Evolutionary conservation across 2,329 filamentous ascomycete genomes (phyloP), one percentile per base, ranked within the genome.

Genomic region (Fusarium xylarioides): DNA sequence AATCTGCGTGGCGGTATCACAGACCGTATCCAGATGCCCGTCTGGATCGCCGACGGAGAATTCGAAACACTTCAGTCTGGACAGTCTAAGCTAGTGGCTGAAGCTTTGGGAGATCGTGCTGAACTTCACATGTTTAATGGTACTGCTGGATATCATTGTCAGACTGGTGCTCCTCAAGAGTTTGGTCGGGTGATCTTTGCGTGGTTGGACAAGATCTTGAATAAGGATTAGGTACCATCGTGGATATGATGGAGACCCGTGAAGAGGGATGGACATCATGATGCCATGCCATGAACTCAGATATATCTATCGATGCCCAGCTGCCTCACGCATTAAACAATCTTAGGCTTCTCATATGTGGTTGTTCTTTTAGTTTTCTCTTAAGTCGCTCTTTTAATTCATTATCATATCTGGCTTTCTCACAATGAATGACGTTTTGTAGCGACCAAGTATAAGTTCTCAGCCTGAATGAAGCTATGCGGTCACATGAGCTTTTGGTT

Each of bases 21-120:
- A 2, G 57, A 74, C 1, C 60, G 63, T 7, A 78, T 78, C 32
- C 55, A 74, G n/a, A 50, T 77, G 11, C 81, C 80, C 0, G 69
- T 78, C 2, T 65, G 71, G 40, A 54, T 77, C 14, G 68, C 63
- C 1, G 74, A 78, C 11, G 57, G 66, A 2, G 73, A 78, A 38
- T 68, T 66, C 5, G 76, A 78, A n/a, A 52, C 30, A 12, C 69
- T 74, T 16, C 70, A 72, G 58, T 37, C 50, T 1, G 66, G 67
- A 1, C 67, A 70, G n/a, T 70, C 67, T 2, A 30, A 49, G n/a
- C 40, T 12, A 4, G 53, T 70, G 2, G 63, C 57, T 0, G 66
- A 65, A 6, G 30, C 38, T 3, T 16, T 70, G 38, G 67, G 67
- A 5, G 60, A 70, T 4, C 21, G 37, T 1, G 67, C 67, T 3